Evolutionary conservation across 306 rosid genomes (phyloP), one percentile per base, ranked within the genome.

Genomic region (Cucumis sativus): DNA sequence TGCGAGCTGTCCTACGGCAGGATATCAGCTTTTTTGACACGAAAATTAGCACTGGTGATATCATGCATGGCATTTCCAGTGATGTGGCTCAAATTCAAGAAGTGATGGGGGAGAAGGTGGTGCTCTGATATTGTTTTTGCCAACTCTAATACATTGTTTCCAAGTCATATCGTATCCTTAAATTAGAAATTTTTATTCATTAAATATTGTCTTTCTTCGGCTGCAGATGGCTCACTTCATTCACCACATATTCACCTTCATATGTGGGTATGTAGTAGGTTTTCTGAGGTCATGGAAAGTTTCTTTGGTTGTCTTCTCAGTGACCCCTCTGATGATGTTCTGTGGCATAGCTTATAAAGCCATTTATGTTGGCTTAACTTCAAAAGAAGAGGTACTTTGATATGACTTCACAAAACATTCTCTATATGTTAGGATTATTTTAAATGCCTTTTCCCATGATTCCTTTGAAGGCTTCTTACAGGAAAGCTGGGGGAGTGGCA

Each of bases 61-160:
- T 94, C 13, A 94, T 89, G 98, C 97, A 91, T 77, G 97, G 97
- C 83, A 88, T 94, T 79, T 91, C 98, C 45, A 91, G 96, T 82
- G 97, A 94, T 74, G 96, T 94, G 79, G 97, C 98, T 76, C 94
- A 89, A 80, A 91, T 91, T 80, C 96, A 91, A 86, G 98, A 94
- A 86, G 97, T 90, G 76, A 89, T 89, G 94, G 98, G 96, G 82
- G 97, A 94, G 86, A 94, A 94, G 97, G 98, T 91, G 25, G n/a
- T 41, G 64, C 41, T 17, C 51, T 9, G 51, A 56, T 51, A 52
- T 14, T 67, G 61, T 65, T 23, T 74, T 55, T 23, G 40, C 30
- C 35, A 10, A 25, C 28, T 49, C 9, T 18, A 8, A 3, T 59
- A 21, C 39, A 57, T 18, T 6, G 39, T 21, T 82, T 62, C n/a